phyloP scores from a whole-genome alignment of 73 alveolate species.

The Tetrahymena elliotti region DNA sequence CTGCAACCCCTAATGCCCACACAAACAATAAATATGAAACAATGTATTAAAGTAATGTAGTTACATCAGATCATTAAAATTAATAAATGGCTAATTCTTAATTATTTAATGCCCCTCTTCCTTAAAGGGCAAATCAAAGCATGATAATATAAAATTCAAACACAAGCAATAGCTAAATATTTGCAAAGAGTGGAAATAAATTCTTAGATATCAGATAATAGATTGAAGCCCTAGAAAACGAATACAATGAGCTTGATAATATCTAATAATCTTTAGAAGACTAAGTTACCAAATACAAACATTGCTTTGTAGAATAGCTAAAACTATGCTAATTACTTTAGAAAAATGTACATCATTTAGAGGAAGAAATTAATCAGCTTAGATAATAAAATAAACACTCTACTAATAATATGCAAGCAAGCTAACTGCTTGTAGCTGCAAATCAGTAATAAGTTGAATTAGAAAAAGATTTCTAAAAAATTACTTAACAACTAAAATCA shows the following conservation, averaged over 20 bases:
- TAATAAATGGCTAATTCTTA: not conserved
- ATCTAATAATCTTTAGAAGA: not conserved
- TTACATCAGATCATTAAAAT: not conserved
- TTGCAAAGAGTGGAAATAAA: not conserved
- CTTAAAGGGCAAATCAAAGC: not conserved
- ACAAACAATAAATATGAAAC: not conserved
- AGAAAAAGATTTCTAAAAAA: not conserved
- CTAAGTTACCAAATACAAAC: not conserved
- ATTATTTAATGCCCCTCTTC: not conserved
- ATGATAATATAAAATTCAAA: not conserved
- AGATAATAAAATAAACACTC: not conserved
- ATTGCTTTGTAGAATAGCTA: not conserved
- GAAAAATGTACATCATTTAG: not conserved
- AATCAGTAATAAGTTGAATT: not conserved
- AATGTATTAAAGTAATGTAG: not conserved
- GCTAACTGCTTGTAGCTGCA: not conserved
- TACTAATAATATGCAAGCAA: not conserved
- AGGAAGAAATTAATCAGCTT: not conserved
- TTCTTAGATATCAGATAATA: not conserved
- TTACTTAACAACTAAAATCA: not conserved
- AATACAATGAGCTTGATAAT: not conserved
- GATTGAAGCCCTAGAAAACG: not conserved
- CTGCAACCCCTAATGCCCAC: not conserved
- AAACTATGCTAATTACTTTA: not conserved
- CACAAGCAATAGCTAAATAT: not conserved